Evolutionary conservation across 176 grass and related monocot genomes (phyloP).

Genomic region (Leersia perrieri): DNA sequence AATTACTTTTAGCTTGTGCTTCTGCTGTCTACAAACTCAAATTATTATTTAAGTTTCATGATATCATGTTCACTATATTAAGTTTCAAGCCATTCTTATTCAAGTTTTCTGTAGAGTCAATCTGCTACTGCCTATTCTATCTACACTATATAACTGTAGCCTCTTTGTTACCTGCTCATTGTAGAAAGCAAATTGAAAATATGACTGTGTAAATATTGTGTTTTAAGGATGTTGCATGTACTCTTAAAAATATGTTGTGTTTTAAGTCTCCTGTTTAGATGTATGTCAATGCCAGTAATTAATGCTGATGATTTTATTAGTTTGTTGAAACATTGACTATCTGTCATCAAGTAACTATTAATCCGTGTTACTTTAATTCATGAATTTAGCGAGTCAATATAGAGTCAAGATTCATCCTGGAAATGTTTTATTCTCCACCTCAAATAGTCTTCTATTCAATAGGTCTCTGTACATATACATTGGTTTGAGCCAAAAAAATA

Average conservation of each 20-base stretch:
- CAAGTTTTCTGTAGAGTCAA: not conserved
- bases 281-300: not conserved
- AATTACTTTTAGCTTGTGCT: not conserved
- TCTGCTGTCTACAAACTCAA: not conserved
- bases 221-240: not conserved
- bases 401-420: not conserved
- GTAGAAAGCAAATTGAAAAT: not conserved
- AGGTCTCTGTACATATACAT: not conserved
- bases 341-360: not conserved
- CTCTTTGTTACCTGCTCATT: not conserved
- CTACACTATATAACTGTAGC: not conserved
- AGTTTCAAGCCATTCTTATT: not conserved
- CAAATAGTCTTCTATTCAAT: not conserved
- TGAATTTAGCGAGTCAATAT: not conserved
- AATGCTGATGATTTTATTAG: not conserved
- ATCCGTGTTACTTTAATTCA: not conserved
- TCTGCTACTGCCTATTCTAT: not conserved
- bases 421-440: not conserved
- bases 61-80: not conserved
- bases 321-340: not conserved
- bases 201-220: not conserved
- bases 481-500: not conserved
- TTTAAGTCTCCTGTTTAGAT: not conserved
- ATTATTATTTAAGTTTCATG: not conserved
- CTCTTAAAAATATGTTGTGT: not conserved